Conservation (phyloP, 2,329 filamentous ascomycete genomes). For the Penicillium sp. region DNA sequence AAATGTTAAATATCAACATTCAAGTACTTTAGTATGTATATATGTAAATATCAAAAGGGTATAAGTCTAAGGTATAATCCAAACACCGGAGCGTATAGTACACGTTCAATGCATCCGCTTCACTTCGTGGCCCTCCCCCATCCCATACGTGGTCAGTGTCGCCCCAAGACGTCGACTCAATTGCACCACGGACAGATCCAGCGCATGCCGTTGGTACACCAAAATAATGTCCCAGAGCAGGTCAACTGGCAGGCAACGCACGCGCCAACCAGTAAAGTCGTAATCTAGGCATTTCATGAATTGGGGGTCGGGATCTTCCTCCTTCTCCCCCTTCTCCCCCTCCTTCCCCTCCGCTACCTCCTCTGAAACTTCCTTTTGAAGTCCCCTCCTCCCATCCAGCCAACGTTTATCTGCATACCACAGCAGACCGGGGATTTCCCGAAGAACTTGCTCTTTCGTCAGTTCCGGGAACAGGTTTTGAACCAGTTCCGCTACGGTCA, state of each 20-base stretch:
- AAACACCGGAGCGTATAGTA: too few relatives aligned
- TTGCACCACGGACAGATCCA: constrained; percentile 25
- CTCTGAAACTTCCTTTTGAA: too few relatives aligned
- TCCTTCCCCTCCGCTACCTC: not conserved
- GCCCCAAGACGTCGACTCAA: constrained; percentile 36
- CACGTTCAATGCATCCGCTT: not conserved
- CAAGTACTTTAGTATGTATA: too few relatives aligned
- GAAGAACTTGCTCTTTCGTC: constrained; percentile 35
- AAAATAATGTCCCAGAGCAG: constrained; percentile 42
- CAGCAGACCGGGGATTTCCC: constrained; percentile 38
- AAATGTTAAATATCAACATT: too few relatives aligned
- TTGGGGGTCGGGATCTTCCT: not conserved
- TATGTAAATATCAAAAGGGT: not conserved
- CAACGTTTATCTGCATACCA: constrained; percentile 30
- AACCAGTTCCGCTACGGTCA: constrained; percentile 34
- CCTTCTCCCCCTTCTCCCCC: not conserved
- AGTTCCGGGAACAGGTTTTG: constrained; percentile 35
- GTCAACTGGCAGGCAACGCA: constrained; percentile 33
- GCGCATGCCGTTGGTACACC: constrained; percentile 40
- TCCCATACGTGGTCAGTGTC: constrained; percentile 31
- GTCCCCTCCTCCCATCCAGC: too few relatives aligned
- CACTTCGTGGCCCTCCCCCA: constrained; percentile 12
- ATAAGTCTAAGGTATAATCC: too few relatives aligned
- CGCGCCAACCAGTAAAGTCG: constrained; percentile 35
- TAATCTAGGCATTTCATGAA: constrained; percentile 39